Base-by-base conservation (phyloP, 163 green algal genomes). In the Volvox carteri region DNA sequence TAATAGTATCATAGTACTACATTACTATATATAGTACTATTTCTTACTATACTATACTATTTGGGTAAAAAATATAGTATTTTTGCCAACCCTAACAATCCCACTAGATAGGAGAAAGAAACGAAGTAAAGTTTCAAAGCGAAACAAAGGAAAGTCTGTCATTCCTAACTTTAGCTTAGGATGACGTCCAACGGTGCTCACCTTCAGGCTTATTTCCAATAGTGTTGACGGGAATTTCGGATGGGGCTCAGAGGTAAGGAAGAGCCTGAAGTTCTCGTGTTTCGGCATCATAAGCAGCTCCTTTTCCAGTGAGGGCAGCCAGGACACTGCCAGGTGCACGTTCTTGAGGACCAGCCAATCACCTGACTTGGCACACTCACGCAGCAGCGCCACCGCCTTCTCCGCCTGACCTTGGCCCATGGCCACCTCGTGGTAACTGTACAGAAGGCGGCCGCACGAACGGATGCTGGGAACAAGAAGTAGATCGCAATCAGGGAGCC, bases 331-430 rank as follows among this genome's bases (percentile, higher is more conserved):
- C 74, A 98, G 93, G 84, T 98, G 96, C 52, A 97, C 74, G 78
- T 98, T 98, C 95, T 98, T 98, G 25, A 98, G 91, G 79, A 93
- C 94, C 86, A 98, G 93, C 96, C 96, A 98, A 52, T 95, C 91
- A 37, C 96, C 94, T 28, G 42, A 58, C 37, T 90, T 85, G 16
- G 95, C 94, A 76, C 93, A 96, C 41, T 96, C 90, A 35, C 80
- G 86, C 80, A 97, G 91, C 83, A 96, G 93, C 58, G 87, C 62
- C 37, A 97, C 72, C 11, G 95, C 95, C 46, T 93, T 84, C 21
- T 97, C 93, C 28, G 92, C 88, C 87, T 98, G 96, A 18, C 96
- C 96, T 84, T 98, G 96, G 16, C 96, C 96, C 94, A 98, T 97
- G 21, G 96, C 95, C 41, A 98, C 89, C 92, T 98, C 95, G 50